A percentile compares a stretch with the other conserved stretches of the same genome.
Evolutionary conservation across 352 stramenopile species (phyloP).

Genomic region (Hyaloperonospora brassicae): DNA sequence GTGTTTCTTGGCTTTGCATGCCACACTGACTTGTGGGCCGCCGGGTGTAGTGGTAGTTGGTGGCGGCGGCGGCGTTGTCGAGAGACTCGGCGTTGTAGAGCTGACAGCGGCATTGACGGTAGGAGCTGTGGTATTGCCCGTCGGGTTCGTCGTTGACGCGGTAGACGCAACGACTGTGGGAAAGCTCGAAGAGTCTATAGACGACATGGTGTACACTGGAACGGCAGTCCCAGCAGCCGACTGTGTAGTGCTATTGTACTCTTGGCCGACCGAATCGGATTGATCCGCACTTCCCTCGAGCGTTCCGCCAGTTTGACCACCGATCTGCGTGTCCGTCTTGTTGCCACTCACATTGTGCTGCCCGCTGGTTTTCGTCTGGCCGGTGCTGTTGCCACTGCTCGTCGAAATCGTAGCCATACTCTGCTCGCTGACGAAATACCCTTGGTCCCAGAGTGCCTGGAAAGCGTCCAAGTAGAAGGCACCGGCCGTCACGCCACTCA

Average conservation of each 20-base stretch:
- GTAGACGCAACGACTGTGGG: neutral
- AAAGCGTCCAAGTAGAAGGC: slow-evolving; percentile 54
- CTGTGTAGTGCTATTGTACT: neutral
- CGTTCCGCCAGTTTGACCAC: neutral
- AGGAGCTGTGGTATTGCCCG: neutral
- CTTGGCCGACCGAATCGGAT: neutral
- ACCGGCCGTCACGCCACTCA: slow-evolving; percentile 37
- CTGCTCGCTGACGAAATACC: slow-evolving; percentile 47
- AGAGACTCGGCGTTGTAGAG: neutral
- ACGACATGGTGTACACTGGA: neutral
- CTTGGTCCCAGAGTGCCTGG: slow-evolving; percentile 52
- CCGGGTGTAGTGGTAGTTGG: neutral
- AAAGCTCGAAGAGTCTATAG: neutral
- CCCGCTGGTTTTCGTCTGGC: neutral
- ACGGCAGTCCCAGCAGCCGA: neutral
- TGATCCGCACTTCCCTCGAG: neutral
- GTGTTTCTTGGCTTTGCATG: neutral
- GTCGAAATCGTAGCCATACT: slow-evolving; percentile 9
- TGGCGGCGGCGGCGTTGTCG: neutral
- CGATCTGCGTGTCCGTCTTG: neutral
- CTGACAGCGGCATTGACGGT: neutral
- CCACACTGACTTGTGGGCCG: neutral
- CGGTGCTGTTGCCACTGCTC: neutral
- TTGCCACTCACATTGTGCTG: neutral
- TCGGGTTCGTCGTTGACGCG: neutral